Base-by-base conservation (phyloP, 2,329 filamentous ascomycete genomes). In the Colletotrichum agaves region DNA sequence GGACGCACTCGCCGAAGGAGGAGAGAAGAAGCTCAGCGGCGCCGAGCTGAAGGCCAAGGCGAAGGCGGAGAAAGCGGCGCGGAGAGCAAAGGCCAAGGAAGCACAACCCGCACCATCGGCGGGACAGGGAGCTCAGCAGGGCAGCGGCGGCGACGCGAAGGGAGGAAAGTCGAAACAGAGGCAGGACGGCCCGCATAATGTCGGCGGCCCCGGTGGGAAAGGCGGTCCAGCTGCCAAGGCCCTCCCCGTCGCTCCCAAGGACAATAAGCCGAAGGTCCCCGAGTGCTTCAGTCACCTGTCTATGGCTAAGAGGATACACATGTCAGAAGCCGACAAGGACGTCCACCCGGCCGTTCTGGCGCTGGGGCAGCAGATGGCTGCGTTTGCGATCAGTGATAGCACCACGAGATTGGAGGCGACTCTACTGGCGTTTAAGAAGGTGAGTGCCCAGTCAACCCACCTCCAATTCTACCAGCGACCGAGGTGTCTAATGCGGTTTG, bases 61-160 rank as follows among this genome's bases (percentile, higher is more conserved):
- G 69, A 95, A 97, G 78, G 94, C 93, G 35, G 95, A 98, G 78
- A 98, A 98, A 82, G 91, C 92, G 59, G 94, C 94, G 52, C 87
- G 93, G 69, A 87, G 95, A 81, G 93, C 92, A 55, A 90, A 90
- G 75, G 88, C 85, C 74, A 93, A 91, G 76, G 82, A 83, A 33
- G 82, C 84, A 4, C 86, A 86, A 70, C 76, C 76, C 63, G 77
- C 78, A 19, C 80, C 80, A 11, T 79, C 71, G 72, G 78, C 60
- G 72, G 78, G 62, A 71, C 80, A 74, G 70, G 78, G 63, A 76
- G 78, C 70, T 76, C 80, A 72, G 73, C 76, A 65, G 27, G 63
- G 63, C 37, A 66, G 61, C 15, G 75, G 79, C 73, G 76, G 81
- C 74, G 82, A 83, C 50, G 78, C 76, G n/a, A 86, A 87, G 73